These are phyloP conservation scores for Gossypium rotundifolium DNA, from an alignment of 345 rosid species.

Conservation along the genomic window DNA sequence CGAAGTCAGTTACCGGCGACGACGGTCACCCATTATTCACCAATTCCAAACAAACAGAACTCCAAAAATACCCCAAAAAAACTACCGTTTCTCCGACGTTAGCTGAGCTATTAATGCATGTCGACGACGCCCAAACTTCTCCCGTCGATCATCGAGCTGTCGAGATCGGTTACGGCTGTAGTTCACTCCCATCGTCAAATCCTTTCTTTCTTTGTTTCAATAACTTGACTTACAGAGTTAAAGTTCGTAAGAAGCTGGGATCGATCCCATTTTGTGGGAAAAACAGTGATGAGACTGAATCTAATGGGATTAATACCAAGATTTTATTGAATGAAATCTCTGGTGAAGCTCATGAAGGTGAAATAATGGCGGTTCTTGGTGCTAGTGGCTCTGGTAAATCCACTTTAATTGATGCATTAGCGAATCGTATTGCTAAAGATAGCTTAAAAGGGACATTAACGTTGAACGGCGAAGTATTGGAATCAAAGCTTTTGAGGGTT, in stretches of 20 bases:
- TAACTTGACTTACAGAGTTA: slow-evolving; percentile 68
- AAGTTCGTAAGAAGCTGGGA: slow-evolving; percentile 29
- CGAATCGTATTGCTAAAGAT: slow-evolving; percentile 66
- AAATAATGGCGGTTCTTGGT: slow-evolving; percentile 90
- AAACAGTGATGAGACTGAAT: not conserved
- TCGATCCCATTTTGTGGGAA: slow-evolving; percentile 25
- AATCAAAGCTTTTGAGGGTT: slow-evolving; percentile 64
- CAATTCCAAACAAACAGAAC: slow-evolving; percentile 36
- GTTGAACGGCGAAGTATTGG: slow-evolving; percentile 72
- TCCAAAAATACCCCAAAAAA: slow-evolving; percentile 27
- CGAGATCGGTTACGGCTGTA: slow-evolving; percentile 36
- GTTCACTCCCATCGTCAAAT: slow-evolving; percentile 30
- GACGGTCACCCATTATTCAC: slow-evolving; percentile 33
- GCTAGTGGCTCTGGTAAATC: slow-evolving; percentile 96
- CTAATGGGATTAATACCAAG: slow-evolving; percentile 29
- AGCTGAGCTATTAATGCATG: slow-evolving; percentile 54
- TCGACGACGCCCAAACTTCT: slow-evolving; percentile 45
- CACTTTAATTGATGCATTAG: slow-evolving; percentile 84
- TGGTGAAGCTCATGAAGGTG: slow-evolving; percentile 69
- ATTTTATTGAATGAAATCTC: slow-evolving; percentile 46
- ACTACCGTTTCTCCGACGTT: slow-evolving; percentile 42
- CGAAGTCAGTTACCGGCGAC: slow-evolving; percentile 6
- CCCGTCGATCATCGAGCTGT: slow-evolving; percentile 25
- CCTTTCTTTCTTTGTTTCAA: slow-evolving; percentile 76
- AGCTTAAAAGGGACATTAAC: slow-evolving; percentile 70